Conservation (phyloP, 1,284 basidiomycete genomes). For the Testicularia cyperi region DNA sequence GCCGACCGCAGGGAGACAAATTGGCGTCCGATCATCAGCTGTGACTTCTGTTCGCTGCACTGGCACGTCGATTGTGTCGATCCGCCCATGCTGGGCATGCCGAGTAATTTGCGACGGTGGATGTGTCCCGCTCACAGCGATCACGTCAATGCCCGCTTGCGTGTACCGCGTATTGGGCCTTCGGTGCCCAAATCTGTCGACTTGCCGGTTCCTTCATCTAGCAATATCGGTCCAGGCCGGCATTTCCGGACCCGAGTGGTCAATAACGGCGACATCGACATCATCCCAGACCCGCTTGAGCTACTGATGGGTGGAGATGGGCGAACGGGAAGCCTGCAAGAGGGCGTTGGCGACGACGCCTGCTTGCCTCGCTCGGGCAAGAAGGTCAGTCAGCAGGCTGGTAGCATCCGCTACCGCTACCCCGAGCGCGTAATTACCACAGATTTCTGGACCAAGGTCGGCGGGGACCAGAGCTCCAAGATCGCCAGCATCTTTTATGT, state of each 20-base stretch:
- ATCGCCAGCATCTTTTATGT: slow-evolving; percentile 35
- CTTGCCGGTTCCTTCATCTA: slow-evolving; percentile 26
- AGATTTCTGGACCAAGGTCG: slow-evolving; percentile 77
- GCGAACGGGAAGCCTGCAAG: slow-evolving; percentile 9
- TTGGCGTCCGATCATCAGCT: slow-evolving; percentile 74
- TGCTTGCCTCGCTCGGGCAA: slow-evolving; percentile 25
- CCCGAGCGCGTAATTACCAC: slow-evolving; percentile 87
- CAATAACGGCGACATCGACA: slow-evolving; percentile 88
- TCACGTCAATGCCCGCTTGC: slow-evolving; percentile 65
- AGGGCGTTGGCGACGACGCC: slow-evolving; percentile 61
- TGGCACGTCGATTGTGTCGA: slow-evolving; percentile 97
- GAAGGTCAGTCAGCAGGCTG: slow-evolving; percentile 62
- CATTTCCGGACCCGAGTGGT: slow-evolving; percentile 67
- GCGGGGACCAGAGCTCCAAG: slow-evolving; percentile 16
- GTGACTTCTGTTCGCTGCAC: slow-evolving; percentile 90
- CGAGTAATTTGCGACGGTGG: slow-evolving; percentile 86
- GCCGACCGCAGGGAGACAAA: slow-evolving; percentile 12
- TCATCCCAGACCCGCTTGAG: slow-evolving; percentile 68
- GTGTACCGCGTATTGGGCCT: slow-evolving; percentile 36
- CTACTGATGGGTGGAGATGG: slow-evolving; percentile 49
- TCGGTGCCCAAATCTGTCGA: slow-evolving; percentile 30
- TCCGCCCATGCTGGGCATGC: slow-evolving; percentile 84
- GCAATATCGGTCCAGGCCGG: slow-evolving; percentile 68
- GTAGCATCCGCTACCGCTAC: slow-evolving; percentile 76
- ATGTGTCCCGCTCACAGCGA: slow-evolving; percentile 97